Conservation (phyloP, 257 asterid genomes). For the Salvia miltiorrhiza region DNA sequence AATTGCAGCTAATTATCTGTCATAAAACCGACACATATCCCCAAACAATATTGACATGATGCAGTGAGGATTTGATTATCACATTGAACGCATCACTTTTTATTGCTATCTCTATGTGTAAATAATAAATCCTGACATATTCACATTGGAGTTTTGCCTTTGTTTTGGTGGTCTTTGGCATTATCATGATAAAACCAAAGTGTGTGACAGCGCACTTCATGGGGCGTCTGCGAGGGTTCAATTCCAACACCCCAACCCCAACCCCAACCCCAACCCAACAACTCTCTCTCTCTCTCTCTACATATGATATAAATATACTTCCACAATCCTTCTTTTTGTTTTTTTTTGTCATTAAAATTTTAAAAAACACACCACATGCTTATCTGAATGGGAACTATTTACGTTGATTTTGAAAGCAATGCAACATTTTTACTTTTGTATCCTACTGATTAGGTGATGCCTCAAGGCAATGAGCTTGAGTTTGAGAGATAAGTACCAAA, state of each 20-base stretch:
- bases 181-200: slow-evolving; percentile 25
- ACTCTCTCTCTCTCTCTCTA: no score
- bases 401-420: background rate
- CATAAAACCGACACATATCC: background rate
- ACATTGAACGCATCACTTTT: slow-evolving; percentile 12
- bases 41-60: background rate
- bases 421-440: background rate
- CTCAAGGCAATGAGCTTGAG: background rate
- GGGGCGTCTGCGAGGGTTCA: slow-evolving; percentile 6
- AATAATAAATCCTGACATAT: background rate
- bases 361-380: background rate
- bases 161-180: background rate
- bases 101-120: background rate
- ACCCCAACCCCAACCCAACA: background rate
- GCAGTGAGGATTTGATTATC: background rate
- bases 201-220: slow-evolving; percentile 28
- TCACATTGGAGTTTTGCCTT: slow-evolving; percentile 2
- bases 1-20: slow-evolving; percentile 34
- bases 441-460: background rate
- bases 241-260: no score
- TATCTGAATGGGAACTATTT: background rate
- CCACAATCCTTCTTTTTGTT: background rate
- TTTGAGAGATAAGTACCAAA: no score
- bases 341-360: no score
- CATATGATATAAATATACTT: no score